Percentiles rank a stretch among this genome's conserved stretches.
phyloP scores from a whole-genome alignment of 495 filamentous ascomycete genomes.

The Penicillium paxilli region DNA sequence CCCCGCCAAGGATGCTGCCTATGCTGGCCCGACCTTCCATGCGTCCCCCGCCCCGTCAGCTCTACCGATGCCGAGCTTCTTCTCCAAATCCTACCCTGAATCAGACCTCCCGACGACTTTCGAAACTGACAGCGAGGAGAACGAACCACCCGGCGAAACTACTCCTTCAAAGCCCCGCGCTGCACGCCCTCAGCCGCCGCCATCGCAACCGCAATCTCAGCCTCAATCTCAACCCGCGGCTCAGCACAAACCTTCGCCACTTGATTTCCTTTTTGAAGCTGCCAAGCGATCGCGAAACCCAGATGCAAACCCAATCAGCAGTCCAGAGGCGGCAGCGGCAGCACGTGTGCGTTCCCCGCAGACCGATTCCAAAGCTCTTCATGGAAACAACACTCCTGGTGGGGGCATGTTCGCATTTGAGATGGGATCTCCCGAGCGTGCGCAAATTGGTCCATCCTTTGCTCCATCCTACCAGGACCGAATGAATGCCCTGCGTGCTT shows the following conservation, averaged over 20 bases:
- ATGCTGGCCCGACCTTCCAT: constrained; percentile 94
- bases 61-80: constrained; percentile 90
- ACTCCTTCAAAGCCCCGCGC: constrained; percentile 44
- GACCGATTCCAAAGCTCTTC: constrained; percentile 32
- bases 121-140: constrained; percentile 43
- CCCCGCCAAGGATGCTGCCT: constrained; percentile 58
- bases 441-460: constrained; percentile 61
- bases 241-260: constrained; percentile 65
- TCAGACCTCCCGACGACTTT: constrained; percentile 37
- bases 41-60: constrained; percentile 89
- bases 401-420: constrained; percentile 66
- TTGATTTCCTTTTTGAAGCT: constrained; percentile 87
- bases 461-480: constrained; percentile 67
- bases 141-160: constrained; percentile 31
- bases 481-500: constrained; percentile 55
- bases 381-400: constrained; percentile 35
- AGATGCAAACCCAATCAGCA: constrained; percentile 32
- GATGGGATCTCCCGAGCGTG: constrained; percentile 52
- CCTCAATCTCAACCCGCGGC: constrained; percentile 6
- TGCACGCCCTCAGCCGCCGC: constrained; percentile 21
- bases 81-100: constrained; percentile 77
- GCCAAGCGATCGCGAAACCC: constrained; percentile 63
- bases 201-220: not conserved
- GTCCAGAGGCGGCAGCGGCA: constrained; percentile 42
- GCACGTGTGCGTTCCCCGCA: constrained; percentile 36